Conservation (phyloP, 2,329 filamentous ascomycete species). For the Neofusicoccum laricinum region DNA sequence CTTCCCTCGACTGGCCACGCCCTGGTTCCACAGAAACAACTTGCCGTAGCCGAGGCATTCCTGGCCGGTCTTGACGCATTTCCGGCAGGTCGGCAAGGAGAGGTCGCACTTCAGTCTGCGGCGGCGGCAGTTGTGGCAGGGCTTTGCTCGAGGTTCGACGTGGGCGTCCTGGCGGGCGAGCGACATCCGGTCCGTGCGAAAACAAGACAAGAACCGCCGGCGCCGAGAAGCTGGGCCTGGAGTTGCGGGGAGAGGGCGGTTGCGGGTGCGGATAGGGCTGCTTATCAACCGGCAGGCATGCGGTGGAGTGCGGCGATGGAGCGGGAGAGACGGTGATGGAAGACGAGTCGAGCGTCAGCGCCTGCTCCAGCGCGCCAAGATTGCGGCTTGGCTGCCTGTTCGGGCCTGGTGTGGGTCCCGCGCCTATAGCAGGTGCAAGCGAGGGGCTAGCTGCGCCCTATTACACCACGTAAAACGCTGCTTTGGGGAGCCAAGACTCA, state of each 20-base stretch:
- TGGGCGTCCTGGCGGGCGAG: neutral
- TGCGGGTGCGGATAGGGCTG: neutral
- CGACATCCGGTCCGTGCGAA: neutral
- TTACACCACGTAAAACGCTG: neutral
- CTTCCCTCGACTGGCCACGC: conserved; percentile 51
- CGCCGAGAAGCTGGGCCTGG: neutral
- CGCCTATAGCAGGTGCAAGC: neutral
- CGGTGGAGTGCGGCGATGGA: neutral
- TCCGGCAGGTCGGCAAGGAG: conserved; percentile 58
- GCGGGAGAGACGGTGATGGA: neutral
- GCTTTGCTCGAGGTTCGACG: conserved; percentile 28
- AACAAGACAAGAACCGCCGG: neutral
- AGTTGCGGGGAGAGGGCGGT: neutral
- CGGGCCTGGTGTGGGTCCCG: neutral
- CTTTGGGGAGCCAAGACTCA: neutral
- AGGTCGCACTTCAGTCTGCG: conserved; percentile 61
- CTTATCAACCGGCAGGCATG: neutral
- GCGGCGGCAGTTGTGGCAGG: conserved; percentile 62
- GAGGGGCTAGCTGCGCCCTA: neutral
- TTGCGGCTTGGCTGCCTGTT: conserved; percentile 3
- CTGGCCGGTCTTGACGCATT: conserved; percentile 55
- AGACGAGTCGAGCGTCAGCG: neutral
- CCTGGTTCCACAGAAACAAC: conserved; percentile 59
- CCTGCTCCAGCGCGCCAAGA: neutral
- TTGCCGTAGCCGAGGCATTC: conserved; percentile 62